Percentiles rank a stretch among this genome's conserved stretches.
Evolutionary conservation across 2,329 filamentous ascomycete genomes (phyloP).

Genomic region (Fusarium pininemorale): DNA sequence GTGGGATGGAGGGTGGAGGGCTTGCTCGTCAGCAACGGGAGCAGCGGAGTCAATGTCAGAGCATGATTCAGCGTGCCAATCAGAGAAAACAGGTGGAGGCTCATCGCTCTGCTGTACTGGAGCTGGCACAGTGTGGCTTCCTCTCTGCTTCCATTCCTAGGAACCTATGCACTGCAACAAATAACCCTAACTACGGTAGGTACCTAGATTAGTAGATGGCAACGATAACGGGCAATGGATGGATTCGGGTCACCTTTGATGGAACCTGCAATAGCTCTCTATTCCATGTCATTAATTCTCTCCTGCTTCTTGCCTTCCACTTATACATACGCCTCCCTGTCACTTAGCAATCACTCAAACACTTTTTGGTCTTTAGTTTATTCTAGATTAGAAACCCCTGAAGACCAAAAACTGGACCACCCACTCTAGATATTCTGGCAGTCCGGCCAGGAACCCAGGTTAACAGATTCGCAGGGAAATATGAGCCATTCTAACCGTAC

Average conservation of each 20-base stretch:
- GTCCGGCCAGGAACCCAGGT: not conserved
- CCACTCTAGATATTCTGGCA: slow-evolving; percentile 14
- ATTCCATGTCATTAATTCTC: slow-evolving; percentile 29
- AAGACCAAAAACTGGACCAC: slow-evolving; percentile 27
- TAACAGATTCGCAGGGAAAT: slow-evolving; percentile 17
- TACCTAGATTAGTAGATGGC: not conserved
- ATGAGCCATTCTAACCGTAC: slow-evolving; percentile 10
- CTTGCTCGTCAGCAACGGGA: slow-evolving; percentile 32
- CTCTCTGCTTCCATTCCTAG: not conserved
- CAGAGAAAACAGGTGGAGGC: slow-evolving; percentile 5
- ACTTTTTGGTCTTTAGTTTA: slow-evolving; percentile 5
- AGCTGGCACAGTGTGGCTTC: slow-evolving; percentile 28
- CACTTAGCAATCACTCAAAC: slow-evolving; percentile 5
- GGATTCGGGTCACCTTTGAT: slow-evolving; percentile 9
- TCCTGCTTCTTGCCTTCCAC: slow-evolving; percentile 7
- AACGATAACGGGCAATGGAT: slow-evolving; percentile 16
- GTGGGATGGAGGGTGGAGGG: slow-evolving; percentile 36
- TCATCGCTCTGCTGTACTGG: slow-evolving; percentile 1
- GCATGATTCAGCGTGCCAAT: slow-evolving; percentile 21
- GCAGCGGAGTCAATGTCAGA: slow-evolving; percentile 21
- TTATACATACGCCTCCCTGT: slow-evolving; percentile 11
- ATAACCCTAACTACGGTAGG: not conserved
- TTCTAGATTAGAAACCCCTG: slow-evolving; percentile 31
- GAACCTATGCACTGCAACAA: not conserved
- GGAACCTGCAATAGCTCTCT: slow-evolving; percentile 23